phyloP scores from a whole-genome alignment of 345 rosid species.

The Litchi chinensis region DNA sequence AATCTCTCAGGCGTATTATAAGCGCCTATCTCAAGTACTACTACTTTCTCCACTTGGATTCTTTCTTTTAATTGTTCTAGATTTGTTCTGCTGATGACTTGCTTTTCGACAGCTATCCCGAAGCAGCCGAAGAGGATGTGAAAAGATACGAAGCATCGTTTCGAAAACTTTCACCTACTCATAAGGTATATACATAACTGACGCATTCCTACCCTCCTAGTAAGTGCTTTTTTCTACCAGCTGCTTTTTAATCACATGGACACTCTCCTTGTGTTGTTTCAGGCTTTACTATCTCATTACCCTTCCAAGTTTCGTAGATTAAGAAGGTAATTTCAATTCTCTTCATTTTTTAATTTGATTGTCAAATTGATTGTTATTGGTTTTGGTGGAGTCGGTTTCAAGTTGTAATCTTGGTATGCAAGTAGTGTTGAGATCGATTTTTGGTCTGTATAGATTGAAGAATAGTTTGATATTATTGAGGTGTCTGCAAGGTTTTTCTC shows the following conservation, averaged over 20 bases:
- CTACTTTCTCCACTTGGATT: slow-evolving; percentile 30
- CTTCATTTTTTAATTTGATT: neutral
- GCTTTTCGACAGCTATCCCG: slow-evolving; percentile 61
- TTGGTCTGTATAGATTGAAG: neutral
- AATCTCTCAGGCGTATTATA: slow-evolving; percentile 93
- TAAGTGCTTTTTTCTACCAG: neutral
- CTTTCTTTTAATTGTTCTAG: neutral
- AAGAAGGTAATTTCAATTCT: slow-evolving; percentile 48
- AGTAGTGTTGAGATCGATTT: neutral
- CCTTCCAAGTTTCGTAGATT: slow-evolving; percentile 65
- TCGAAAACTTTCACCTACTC: slow-evolving; percentile 71
- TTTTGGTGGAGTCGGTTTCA: neutral
- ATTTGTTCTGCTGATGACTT: neutral
- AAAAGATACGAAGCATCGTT: slow-evolving; percentile 77
- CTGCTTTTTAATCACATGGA: neutral
- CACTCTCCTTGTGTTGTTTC: slow-evolving; percentile 3
- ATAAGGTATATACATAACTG: slow-evolving; percentile 51
- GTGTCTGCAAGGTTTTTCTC: neutral
- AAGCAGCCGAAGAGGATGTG: slow-evolving; percentile 88
- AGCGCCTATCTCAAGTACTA: slow-evolving; percentile 94
- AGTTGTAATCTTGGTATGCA: neutral
- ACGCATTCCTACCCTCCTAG: neutral
- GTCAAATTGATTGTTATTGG: neutral
- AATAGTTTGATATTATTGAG: neutral
- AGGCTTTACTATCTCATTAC: slow-evolving; percentile 73